These are phyloP conservation scores for Tetrapisispora fleetii DNA, from an alignment of 805 yeast species.

Conservation along the genomic window DNA sequence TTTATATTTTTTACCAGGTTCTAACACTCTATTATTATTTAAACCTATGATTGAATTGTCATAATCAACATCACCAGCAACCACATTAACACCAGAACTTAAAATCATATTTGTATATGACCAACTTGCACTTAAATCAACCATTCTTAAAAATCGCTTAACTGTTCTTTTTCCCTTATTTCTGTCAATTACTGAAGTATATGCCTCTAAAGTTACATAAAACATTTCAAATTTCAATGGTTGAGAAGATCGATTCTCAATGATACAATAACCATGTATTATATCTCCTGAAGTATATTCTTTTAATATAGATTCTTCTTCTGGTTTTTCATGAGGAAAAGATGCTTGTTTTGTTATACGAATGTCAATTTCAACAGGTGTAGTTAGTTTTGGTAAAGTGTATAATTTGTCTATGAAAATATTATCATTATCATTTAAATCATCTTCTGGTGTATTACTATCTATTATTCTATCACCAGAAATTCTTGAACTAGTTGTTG, in stretches of 20 bases:
- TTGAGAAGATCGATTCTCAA: slow-evolving; percentile 37
- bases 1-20: slow-evolving; percentile 42
- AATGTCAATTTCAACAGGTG: slow-evolving; percentile 41
- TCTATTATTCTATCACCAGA: not conserved
- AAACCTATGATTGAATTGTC: slow-evolving; percentile 44
- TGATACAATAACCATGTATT: slow-evolving; percentile 47
- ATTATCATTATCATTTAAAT: slow-evolving; percentile 31
- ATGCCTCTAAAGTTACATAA: slow-evolving; percentile 40
- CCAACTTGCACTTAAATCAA: slow-evolving; percentile 47
- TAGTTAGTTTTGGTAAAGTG: slow-evolving; percentile 34
- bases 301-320: slow-evolving; percentile 37
- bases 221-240: slow-evolving; percentile 55
- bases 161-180: slow-evolving; percentile 27
- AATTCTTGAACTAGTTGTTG: not conserved
- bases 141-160: slow-evolving; percentile 49
- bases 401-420: slow-evolving; percentile 45
- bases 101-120: slow-evolving; percentile 45
- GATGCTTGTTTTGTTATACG: slow-evolving; percentile 44
- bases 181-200: slow-evolving; percentile 26
- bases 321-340: slow-evolving; percentile 34
- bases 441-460: slow-evolving; percentile 21
- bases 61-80: slow-evolving; percentile 35
- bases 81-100: slow-evolving; percentile 41
- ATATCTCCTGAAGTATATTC: slow-evolving; percentile 64
- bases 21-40: slow-evolving; percentile 38